Evolutionary conservation across 345 rosid genomes (phyloP), one percentile per base, ranked within the genome.

Genomic region (Barbarea vulgaris): DNA sequence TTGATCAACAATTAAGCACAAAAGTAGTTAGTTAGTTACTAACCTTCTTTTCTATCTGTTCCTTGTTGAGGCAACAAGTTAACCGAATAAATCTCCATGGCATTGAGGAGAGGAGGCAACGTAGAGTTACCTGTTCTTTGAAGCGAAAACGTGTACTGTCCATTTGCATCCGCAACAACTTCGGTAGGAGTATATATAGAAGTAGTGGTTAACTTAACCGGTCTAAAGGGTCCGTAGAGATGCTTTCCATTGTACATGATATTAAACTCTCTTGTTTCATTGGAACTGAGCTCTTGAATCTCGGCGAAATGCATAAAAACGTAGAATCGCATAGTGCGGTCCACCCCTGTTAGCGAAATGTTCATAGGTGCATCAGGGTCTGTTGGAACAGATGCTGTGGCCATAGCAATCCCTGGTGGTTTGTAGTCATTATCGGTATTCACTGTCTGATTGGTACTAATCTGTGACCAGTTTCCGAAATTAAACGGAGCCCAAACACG

Each of bases 71-170:
- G 65, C 15, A 83, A 71, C 7, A 67, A 52, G 64, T 65, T 74
- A 0, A 66, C 79, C 24, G 9, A 24, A 61, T 83, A 87, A 52
- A 89, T 33, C 70, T 86, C 91, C 47, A 89, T 62, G 11, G 82
- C 91, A 19, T 87, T 89, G 47, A 89, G 75, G n/a, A 82, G 54
- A 24, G 89, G 90, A 7, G 88, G 89, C 74, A 85, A 85, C 1
- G 86, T 77, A 0, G 86, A 80, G 33, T 81, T 69, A 50, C 53
- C 72, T 7, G 81, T 81, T 34, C 79, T 74, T 55, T 64, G 70
- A 46, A 75, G 69, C 31, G 56, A 39, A 10, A 75, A 74, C 3
- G 0, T 37, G 46, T 46, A 75, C 33, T 59, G 34, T 34, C 80
- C 77, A 74, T 87, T 64, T 80, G 55, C 56, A 70, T 66, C 41